Evolutionary conservation across 441 rosid species (phyloP).

Genomic region (Pelargonium citronellum): DNA sequence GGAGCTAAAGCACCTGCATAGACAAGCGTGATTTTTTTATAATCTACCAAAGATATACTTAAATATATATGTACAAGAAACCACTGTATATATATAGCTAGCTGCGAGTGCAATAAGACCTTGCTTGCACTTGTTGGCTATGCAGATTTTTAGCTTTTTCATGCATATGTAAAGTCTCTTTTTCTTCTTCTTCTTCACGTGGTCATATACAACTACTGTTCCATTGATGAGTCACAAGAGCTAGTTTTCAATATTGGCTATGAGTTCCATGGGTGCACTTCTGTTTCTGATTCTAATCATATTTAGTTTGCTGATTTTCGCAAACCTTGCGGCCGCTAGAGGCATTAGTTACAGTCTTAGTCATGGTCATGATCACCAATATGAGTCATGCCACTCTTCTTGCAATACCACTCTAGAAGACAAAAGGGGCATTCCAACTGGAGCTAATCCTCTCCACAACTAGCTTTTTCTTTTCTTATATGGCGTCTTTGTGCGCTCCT

Average conservation of each 20-base stretch:
- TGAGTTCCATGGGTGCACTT: not conserved
- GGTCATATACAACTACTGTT: too few relatives aligned
- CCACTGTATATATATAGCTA: not conserved
- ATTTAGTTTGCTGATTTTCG: not conserved
- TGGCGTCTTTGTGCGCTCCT: too few relatives aligned
- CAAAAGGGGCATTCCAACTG: not conserved
- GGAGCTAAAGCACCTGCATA: not conserved
- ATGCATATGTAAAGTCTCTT: too few relatives aligned
- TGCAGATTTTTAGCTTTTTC: too few relatives aligned
- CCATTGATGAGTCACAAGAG: not conserved
- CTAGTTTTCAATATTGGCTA: not conserved
- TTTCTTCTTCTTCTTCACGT: too few relatives aligned
- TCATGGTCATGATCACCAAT: not conserved
- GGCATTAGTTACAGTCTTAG: not conserved
- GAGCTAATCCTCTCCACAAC: conserved; percentile 1
- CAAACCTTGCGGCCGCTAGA: not conserved
- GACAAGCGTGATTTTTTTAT: not conserved
- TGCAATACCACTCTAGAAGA: not conserved
- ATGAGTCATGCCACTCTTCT: not conserved
- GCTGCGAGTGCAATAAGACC: not conserved
- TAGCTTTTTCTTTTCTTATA: not conserved
- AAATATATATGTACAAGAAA: not conserved
- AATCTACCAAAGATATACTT: not conserved
- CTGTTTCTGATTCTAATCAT: not conserved
- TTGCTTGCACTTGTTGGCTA: not conserved